These are phyloP conservation scores for Iris macrosiphon DNA, from an alignment of 106 monocot species.

Conservation along the genomic window DNA sequence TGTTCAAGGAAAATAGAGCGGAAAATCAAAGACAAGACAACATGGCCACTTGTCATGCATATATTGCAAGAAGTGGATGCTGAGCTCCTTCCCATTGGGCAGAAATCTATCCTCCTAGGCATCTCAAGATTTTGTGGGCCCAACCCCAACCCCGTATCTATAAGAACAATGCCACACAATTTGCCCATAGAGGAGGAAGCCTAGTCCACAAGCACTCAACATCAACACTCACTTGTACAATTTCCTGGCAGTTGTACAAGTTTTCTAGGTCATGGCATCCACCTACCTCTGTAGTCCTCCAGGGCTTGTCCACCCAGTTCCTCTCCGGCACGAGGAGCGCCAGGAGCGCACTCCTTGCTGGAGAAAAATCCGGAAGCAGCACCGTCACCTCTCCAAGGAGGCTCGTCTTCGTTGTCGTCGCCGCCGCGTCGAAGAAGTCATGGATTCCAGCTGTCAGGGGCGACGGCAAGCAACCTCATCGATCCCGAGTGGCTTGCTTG, in stretches of 20 bases:
- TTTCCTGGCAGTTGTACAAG: not conserved
- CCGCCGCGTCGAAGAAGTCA: constrained; percentile 65
- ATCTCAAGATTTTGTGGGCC: constrained; percentile 32
- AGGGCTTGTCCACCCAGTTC: constrained; percentile 64
- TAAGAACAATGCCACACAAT: constrained; percentile 13
- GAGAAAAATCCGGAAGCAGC: not conserved
- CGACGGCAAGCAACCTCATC: constrained; percentile 63
- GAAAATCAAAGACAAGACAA: no score
- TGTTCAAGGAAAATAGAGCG: no score
- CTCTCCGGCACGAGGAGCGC: constrained; percentile 40
- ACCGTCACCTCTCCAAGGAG: constrained; percentile 4
- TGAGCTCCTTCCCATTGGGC: constrained; percentile 58
- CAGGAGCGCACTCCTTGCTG: constrained; percentile 31
- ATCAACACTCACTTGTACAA: not conserved
- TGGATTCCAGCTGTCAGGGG: constrained; percentile 79
- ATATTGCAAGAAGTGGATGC: constrained; percentile 38
- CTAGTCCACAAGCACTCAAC: not conserved
- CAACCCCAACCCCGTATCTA: not conserved
- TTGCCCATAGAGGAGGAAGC: not conserved
- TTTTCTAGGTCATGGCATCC: constrained; percentile 52
- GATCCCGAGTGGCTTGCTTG: constrained; percentile 98
- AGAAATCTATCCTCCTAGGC: constrained; percentile 67
- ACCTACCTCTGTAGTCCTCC: constrained; percentile 70
- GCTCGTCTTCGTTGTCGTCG: constrained; percentile 39
- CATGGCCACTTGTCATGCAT: constrained; percentile 38